Evolutionary conservation across 768 basidiomycete genomes (phyloP), one percentile per base, ranked within the genome.

Genomic region (Boletus pseudo-olivaceus): DNA sequence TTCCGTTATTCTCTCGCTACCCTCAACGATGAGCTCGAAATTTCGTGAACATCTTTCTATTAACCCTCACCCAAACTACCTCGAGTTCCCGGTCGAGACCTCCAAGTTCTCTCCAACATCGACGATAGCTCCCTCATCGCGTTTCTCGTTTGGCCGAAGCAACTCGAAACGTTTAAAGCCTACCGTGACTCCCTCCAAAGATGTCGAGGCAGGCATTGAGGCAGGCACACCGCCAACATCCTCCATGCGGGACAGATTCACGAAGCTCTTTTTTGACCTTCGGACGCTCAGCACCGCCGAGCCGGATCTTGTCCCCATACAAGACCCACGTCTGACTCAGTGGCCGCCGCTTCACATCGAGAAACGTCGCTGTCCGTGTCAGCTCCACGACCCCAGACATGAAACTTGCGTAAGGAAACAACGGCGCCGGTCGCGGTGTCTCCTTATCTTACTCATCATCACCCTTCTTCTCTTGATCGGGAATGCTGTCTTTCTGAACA

Each of bases 31-130:
- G 68, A 55, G 53, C 58, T 70, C 68, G 3, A 68, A 62, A 33
- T 71, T 71, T 51, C 65, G 63, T 37, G 69, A 71, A 48, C 67
- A 71, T 39, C 60, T 71, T 17, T 69, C 67, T 20, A 38, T 72
- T 15, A 34, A 54, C 30, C 35, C 42, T 38, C 56, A 61, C 19
- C 46, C 54, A 29, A 44, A 51, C 11, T 38, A 55, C 49, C 32
- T 32, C n/a, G 43, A 61, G 49, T 10, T 53, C 14, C 65, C 64
- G 4, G 35, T 71, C 47, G 71, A 72, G 51, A 53, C 54, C 4
- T 78, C 77, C 41, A 76, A 66, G 44, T 77, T 78, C 63, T 78
- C 78, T 19, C 74, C 78, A 35, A 73, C 73, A n/a, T 75, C 76
- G 10, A 72, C 74, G 12, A 65, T 69, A 46, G 52, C 59, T 4